These are phyloP conservation scores for Ceratobasidium sp. DNA, from an alignment of 1,284 basidiomycete genomes.

Conservation along the genomic window DNA sequence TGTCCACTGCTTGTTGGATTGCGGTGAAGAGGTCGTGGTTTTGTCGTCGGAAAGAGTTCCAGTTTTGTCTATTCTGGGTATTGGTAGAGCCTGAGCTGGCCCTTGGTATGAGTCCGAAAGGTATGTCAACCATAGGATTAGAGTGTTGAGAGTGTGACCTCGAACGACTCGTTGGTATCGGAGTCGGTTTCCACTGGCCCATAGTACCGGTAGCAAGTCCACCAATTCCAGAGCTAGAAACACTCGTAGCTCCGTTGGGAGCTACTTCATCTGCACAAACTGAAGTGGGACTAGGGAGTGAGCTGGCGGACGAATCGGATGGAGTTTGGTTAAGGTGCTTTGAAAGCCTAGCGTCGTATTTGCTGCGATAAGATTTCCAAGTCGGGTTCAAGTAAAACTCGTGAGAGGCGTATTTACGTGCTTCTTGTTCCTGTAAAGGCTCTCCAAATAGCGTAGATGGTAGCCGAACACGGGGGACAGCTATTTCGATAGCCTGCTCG, in stretches of 20 bases:
- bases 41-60: constrained; percentile 17
- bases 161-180: not conserved
- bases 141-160: not conserved
- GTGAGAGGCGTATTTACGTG: not conserved
- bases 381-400: not conserved
- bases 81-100: not conserved
- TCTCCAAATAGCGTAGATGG: not conserved
- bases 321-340: not conserved
- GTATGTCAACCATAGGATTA: not conserved
- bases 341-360: not conserved
- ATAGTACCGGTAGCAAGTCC: not conserved
- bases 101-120: not conserved
- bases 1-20: constrained; percentile 24
- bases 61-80: not conserved
- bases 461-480: not conserved
- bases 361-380: not conserved
- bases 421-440: not conserved
- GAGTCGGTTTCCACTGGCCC: constrained; percentile 7
- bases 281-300: not conserved
- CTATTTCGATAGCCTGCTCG: not conserved
- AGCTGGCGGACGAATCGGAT: not conserved
- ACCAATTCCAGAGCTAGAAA: not conserved
- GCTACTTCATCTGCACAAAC: not conserved
- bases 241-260: not conserved
- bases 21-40: constrained; percentile 2